Percentiles rank a stretch among this genome's conserved stretches.
phyloP scores from a whole-genome alignment of 805 yeast species.

The Myxozyma nipponensis region DNA sequence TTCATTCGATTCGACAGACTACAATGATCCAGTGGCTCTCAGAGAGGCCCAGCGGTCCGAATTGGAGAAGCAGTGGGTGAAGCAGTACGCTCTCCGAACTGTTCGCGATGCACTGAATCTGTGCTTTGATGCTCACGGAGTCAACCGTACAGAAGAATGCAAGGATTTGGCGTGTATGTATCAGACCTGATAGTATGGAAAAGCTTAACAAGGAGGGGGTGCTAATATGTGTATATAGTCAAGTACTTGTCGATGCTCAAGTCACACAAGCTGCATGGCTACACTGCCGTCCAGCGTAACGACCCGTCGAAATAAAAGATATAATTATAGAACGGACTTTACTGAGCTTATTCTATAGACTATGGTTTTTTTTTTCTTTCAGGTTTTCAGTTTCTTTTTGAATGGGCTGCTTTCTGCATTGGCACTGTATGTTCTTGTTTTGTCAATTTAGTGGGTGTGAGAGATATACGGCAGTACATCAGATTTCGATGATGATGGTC shows the following conservation, averaged over 20 bases:
- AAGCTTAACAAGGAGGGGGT: not conserved
- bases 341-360: too few relatives aligned
- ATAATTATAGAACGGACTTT: too few relatives aligned
- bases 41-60: constrained; percentile 72
- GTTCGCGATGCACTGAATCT: constrained; percentile 71
- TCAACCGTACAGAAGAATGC: constrained; percentile 74
- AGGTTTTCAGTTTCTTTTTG: too few relatives aligned
- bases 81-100: constrained; percentile 58
- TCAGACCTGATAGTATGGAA: not conserved
- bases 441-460: too few relatives aligned
- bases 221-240: constrained; percentile 28
- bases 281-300: constrained; percentile 81
- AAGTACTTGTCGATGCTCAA: constrained; percentile 72
- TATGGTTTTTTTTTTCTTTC: too few relatives aligned
- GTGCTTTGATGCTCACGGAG: constrained; percentile 59
- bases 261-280: constrained; percentile 63
- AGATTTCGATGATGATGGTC: too few relatives aligned
- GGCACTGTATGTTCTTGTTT: too few relatives aligned
- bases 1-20: constrained; percentile 79
- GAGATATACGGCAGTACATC: too few relatives aligned
- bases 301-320: constrained; percentile 70
- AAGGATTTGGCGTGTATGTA: constrained; percentile 65
- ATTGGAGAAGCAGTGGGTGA: constrained; percentile 75
- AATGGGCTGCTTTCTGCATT: too few relatives aligned
- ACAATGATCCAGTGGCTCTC: constrained; percentile 58